Conservation (phyloP, 805 yeast species). For the Candida stauntonica region DNA sequence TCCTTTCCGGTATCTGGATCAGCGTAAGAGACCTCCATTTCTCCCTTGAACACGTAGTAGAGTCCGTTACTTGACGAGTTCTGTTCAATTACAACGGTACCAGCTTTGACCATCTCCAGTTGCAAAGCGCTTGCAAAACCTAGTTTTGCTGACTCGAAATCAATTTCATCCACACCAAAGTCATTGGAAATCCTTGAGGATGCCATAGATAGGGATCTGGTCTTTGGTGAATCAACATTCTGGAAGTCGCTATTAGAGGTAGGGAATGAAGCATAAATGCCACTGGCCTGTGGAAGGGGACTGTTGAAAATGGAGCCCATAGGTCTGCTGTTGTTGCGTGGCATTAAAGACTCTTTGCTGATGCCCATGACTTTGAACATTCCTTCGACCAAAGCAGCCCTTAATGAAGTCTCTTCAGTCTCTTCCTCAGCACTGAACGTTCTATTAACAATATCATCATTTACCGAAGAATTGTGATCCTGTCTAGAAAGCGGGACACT, state of each 20-base stretch:
- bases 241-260: background rate
- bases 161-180: conserved; percentile 25
- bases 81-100: conserved; percentile 55
- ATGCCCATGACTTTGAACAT: conserved; percentile 69
- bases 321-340: conserved; percentile 20
- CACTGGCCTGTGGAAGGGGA: conserved; percentile 17
- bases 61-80: conserved; percentile 69
- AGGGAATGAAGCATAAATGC: conserved; percentile 12
- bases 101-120: conserved; percentile 48
- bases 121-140: conserved; percentile 60
- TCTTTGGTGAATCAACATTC: background rate
- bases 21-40: conserved; percentile 56
- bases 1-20: conserved; percentile 31
- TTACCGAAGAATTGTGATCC: conserved; percentile 1
- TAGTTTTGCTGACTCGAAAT: conserved; percentile 46
- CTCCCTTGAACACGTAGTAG: conserved; percentile 76
- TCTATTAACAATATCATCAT: conserved; percentile 6
- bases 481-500: conserved; percentile 65
- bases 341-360: conserved; percentile 34
- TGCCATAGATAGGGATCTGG: conserved; percentile 6
- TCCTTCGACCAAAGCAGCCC: conserved; percentile 65
- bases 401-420: conserved; percentile 61
- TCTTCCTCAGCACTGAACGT: conserved; percentile 41
- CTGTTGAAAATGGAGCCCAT: conserved; percentile 14
- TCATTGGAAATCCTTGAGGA: conserved; percentile 10